phyloP scores from a whole-genome alignment of 2,329 filamentous ascomycete genomes.

The Remersonia thermophila region DNA sequence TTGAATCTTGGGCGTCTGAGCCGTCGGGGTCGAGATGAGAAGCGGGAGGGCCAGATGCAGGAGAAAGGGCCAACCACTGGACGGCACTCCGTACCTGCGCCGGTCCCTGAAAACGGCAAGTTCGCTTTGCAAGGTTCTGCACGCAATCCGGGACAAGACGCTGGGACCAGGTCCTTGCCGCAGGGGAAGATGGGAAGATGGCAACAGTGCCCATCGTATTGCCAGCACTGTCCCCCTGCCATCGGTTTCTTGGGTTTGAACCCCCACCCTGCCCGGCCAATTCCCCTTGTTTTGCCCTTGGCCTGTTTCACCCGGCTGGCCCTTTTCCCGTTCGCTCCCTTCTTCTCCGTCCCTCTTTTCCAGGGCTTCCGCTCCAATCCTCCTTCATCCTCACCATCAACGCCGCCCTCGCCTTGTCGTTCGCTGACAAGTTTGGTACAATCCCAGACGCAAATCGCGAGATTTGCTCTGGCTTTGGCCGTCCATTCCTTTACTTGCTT shows the following conservation, averaged over 20 bases:
- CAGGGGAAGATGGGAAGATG: conserved; percentile 4
- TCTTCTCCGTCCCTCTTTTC: conserved; percentile 9
- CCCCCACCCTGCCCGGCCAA: too few relatives aligned
- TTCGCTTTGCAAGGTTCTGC: not conserved
- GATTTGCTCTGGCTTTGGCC: conserved; percentile 46
- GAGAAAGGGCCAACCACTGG: too few relatives aligned
- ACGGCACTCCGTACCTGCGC: too few relatives aligned
- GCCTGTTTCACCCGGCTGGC: conserved; percentile 3
- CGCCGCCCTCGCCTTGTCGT: conserved; percentile 20
- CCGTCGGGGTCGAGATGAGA: too few relatives aligned
- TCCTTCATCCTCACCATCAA: conserved; percentile 15
- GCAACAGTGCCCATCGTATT: not conserved
- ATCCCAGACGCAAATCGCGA: conserved; percentile 42
- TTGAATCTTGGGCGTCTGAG: too few relatives aligned
- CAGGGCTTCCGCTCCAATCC: conserved; percentile 12
- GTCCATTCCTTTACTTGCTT: conserved; percentile 42
- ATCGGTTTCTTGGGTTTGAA: too few relatives aligned
- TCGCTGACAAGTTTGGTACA: conserved; percentile 34
- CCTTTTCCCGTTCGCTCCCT: not conserved
- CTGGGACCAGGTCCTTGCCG: not conserved
- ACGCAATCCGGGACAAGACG: not conserved
- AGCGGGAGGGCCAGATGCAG: too few relatives aligned
- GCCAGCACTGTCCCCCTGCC: too few relatives aligned
- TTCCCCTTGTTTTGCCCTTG: conserved; percentile 3
- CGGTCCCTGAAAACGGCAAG: too few relatives aligned